Evolutionary conservation across 129 eudicot genomes (phyloP), one percentile per base, ranked within the genome.

Genomic region (Flaveria trinervia): DNA sequence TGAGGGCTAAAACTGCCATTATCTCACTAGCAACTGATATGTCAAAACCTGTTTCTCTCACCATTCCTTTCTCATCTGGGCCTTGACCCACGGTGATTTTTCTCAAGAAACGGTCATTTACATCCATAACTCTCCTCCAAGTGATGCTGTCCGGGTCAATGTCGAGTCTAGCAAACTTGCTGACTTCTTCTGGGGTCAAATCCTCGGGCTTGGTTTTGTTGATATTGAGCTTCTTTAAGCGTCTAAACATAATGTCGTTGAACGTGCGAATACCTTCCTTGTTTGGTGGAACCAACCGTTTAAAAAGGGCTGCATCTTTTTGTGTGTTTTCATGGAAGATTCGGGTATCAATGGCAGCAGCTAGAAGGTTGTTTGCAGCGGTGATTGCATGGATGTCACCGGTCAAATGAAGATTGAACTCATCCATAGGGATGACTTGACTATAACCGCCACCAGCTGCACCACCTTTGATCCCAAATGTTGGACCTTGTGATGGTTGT

Each of bases 361-460:
- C 97, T 13, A 94, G 83, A 74, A 93, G 97, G 89, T 93, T 93
- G 74, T 93, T 93, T 55, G 97, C 96, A 45, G 99, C 96, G 9
- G 97, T 95, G 82, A 95, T 95, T 18, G 97, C 99, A 41, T 95
- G 99, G 64, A 95, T 95, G 70, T 95, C 97, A 16, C 99, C 97
- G 13, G 99, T 95, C 46, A 95, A 45, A 76, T 95, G 97, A 26
- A 95, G 96, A 82, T 95, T 95, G 88, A 95, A 95, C 88, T 95
- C 99, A 17, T 95, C 99, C 99, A 95, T 91, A 5, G 97, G 99
- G 49, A 95, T 95, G 20, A 95, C 99, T 78, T 95, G 99, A 79
- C 97, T 95, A 70, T 95, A 95, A 79, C 99, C 97, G 57, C 99
- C 99, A 39, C 99, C 99, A 44, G 99, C 97, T 30, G 99, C 97